Conservation (phyloP, 2,329 filamentous ascomycete genomes). For the Eurotiales sp. region DNA sequence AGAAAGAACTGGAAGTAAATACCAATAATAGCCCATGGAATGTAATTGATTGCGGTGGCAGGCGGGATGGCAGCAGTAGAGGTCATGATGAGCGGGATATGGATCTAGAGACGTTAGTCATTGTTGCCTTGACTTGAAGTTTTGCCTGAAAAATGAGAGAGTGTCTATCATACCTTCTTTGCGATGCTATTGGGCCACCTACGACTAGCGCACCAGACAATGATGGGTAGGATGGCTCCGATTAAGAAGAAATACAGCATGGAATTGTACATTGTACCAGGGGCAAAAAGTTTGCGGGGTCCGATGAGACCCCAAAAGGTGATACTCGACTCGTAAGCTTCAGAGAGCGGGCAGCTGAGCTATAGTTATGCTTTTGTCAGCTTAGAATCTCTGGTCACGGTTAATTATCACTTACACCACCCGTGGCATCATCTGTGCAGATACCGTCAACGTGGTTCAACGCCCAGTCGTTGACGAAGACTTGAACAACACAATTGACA, state of each 20-base stretch:
- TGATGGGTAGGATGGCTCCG: conserved; percentile 37
- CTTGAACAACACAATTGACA: conserved; percentile 39
- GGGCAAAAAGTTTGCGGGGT: conserved; percentile 43
- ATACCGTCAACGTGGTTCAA: conserved; percentile 34
- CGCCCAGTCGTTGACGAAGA: conserved; percentile 24
- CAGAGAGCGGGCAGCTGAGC: conserved; percentile 5
- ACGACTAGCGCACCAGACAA: conserved; percentile 23
- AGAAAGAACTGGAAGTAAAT: conserved; percentile 31
- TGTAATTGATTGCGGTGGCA: conserved; percentile 18
- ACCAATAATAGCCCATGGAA: conserved; percentile 19
- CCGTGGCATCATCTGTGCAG: conserved; percentile 25
- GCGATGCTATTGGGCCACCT: neutral
- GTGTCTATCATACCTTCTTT: neutral
- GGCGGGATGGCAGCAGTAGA: conserved; percentile 47
- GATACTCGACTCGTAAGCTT: conserved; percentile 3
- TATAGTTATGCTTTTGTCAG: neutral
- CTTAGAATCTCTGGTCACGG: neutral
- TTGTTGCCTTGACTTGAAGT: too few species aligned
- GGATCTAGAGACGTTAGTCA: neutral
- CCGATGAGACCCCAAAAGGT: conserved; percentile 46
- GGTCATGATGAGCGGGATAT: conserved; percentile 6
- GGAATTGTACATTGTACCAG: conserved; percentile 40
- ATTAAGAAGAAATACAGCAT: conserved; percentile 46
- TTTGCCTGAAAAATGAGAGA: neutral
- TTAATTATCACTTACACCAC: neutral